Base-by-base conservation (phyloP, 306 rosid species). In the Trifolium pratense region DNA sequence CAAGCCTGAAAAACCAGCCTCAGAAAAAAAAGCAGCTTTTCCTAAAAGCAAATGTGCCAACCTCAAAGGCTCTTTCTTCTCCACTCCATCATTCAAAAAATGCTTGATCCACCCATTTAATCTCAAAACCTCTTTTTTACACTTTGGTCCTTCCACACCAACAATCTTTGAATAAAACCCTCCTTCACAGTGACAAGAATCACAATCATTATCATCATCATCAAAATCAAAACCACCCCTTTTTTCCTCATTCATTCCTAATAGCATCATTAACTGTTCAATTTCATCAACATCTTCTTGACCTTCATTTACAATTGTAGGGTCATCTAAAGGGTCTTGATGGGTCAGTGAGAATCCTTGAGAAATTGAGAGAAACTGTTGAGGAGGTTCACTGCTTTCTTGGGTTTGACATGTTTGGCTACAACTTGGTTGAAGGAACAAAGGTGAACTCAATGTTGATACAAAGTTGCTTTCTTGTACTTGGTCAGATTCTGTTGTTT, bases 141-240 rank as follows among this genome's bases (percentile, higher is more conserved):
- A 93, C 86, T 86, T 93, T 5, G 97, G 97, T 36, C 97, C 98
- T 58, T 85, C 86, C 69, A 89, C 77, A 23, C 92, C 93, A 67
- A 83, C 97, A 84, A 93, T 86, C 83, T 87, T 93, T 8, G 85
- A 68, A 76, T 86, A 86, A 85, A 93, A 93, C 76, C 97, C 93
- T n/a, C 80, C 86, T 66, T 89, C 91, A 79, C 93, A 89, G 26
- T 86, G 84, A 75, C 96, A 88, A 77, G 88, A 92, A 81, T 71
- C 32, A 73, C 82, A 61, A 60, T 64, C 90, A 48, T 29, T 4
- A 29, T 18, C 65, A 48, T 57, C 45, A 12, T 3, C 82, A 42
- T 53, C 42, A 16, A 15, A 78, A 66, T 60, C 78, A 61, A 66
- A 62, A 68, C 10, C 81, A 37, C 5, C 78, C 42, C 45, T 65